Percentiles rank a stretch among this genome's conserved stretches.
Evolutionary conservation across 2,329 filamentous ascomycete species (phyloP).

Genomic region (Xylaria hypoxylon): DNA sequence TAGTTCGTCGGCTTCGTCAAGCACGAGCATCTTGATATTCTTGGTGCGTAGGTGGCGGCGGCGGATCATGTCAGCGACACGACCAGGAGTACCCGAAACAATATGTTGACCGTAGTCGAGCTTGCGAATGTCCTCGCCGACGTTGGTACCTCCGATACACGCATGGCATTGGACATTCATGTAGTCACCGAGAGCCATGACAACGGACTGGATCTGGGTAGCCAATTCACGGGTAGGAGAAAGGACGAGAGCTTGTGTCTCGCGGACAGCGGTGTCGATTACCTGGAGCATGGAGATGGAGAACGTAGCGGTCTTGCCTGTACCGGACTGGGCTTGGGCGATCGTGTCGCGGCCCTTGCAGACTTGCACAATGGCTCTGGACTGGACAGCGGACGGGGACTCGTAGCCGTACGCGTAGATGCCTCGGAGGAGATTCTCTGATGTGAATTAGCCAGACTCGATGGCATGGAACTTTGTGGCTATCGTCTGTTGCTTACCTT

Average conservation of each 20-base stretch:
- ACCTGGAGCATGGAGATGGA: conserved; percentile 96
- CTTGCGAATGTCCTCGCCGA: conserved; percentile 97
- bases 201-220: conserved; percentile 97
- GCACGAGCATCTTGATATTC: conserved; percentile 73
- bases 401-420: conserved; percentile 99
- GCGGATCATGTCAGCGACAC: conserved; percentile 78
- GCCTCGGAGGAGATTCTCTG: conserved; percentile 92
- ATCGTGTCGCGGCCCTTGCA: conserved; percentile 99
- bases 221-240: conserved; percentile 97
- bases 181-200: conserved; percentile 99
- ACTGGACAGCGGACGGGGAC: conserved; percentile 96
- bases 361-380: conserved; percentile 96
- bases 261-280: conserved; percentile 91
- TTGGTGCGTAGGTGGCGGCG: conserved; percentile 68
- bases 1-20: conserved; percentile 71
- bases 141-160: conserved; percentile 97
- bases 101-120: conserved; percentile 98
- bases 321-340: conserved; percentile 96
- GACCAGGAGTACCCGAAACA: conserved; percentile 95
- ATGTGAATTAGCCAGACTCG: conserved; percentile 11
- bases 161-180: conserved; percentile 99
- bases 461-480: background rate
- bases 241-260: conserved; percentile 94
- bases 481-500: conserved; percentile 63
- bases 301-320: conserved; percentile 96